Conservation (phyloP, 768 basidiomycete species). For the Lentinus tigrinus region DNA sequence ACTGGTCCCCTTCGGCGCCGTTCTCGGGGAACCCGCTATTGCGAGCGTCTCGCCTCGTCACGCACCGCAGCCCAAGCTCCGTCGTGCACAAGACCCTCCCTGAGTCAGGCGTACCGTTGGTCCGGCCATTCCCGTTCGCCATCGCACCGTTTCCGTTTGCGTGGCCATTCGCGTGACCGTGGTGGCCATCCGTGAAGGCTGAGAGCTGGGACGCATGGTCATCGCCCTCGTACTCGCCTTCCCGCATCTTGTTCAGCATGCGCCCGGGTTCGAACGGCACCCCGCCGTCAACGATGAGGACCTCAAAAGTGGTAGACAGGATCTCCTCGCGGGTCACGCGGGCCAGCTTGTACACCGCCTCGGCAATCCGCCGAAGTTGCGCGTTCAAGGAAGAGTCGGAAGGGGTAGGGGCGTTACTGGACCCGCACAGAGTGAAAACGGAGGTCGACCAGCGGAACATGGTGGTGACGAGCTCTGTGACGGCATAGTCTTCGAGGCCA, state of each 20-base stretch:
- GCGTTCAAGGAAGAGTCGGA: constrained; percentile 44
- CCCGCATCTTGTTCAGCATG: constrained; percentile 66
- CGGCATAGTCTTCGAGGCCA: constrained; percentile 59
- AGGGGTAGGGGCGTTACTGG: constrained; percentile 40
- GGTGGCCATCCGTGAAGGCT: neutral
- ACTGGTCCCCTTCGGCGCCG: constrained; percentile 37
- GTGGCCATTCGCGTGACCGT: neutral
- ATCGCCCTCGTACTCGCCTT: constrained; percentile 37
- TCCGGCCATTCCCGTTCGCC: constrained; percentile 6
- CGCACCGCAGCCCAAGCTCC: constrained; percentile 69
- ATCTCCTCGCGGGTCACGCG: constrained; percentile 70
- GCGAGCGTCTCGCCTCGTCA: constrained; percentile 42
- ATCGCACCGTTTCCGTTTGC: neutral
- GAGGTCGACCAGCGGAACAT: constrained; percentile 73
- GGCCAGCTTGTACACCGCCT: constrained; percentile 60
- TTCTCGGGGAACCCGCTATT: constrained; percentile 21
- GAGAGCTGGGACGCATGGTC: constrained; percentile 28
- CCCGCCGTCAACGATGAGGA: constrained; percentile 58
- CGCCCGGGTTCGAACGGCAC: constrained; percentile 45
- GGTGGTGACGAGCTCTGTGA: constrained; percentile 71
- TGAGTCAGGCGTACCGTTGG: constrained; percentile 6
- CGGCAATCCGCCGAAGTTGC: constrained; percentile 66
- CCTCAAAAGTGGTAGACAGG: constrained; percentile 74
- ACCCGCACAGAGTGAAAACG: constrained; percentile 64
- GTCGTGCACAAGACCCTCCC: constrained; percentile 59